A percentile compares a stretch with the other conserved stretches of the same genome.
Evolutionary conservation across 1,284 basidiomycete species (phyloP).

Genomic region (Ustanciosporium gigantosporum): DNA sequence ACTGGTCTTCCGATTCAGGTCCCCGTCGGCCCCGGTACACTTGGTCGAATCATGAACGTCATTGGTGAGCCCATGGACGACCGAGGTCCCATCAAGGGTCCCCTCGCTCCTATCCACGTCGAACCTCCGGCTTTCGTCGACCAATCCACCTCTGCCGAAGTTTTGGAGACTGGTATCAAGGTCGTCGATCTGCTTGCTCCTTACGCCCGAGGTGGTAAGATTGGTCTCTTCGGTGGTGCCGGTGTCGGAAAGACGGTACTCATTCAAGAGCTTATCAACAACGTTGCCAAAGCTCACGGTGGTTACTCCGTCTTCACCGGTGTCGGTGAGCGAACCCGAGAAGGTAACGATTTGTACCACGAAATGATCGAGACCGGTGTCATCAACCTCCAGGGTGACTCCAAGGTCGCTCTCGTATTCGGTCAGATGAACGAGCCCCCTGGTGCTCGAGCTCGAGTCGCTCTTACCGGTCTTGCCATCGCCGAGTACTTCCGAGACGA

Average conservation of each 20-base stretch:
- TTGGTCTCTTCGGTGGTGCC: slow-evolving; percentile 99
- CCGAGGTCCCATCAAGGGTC: slow-evolving; percentile 94
- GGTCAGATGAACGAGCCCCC: slow-evolving; percentile 99
- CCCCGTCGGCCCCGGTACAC: slow-evolving; percentile 87
- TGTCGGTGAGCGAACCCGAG: slow-evolving; percentile 99
- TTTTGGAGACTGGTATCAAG: slow-evolving; percentile 99
- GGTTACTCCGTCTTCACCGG: slow-evolving; percentile 99
- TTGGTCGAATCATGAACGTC: slow-evolving; percentile 99
- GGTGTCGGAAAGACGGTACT: slow-evolving; percentile 99
- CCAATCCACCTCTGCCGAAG: slow-evolving; percentile 96
- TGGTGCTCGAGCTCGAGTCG: slow-evolving; percentile 99
- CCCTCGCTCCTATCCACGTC: slow-evolving; percentile 88
- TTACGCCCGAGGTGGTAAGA: slow-evolving; percentile 99
- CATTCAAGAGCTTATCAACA: slow-evolving; percentile 99
- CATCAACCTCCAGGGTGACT: slow-evolving; percentile 93
- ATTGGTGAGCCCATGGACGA: slow-evolving; percentile 99
- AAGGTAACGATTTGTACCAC: slow-evolving; percentile 99
- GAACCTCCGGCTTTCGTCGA: slow-evolving; percentile 96
- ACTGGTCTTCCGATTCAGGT: slow-evolving; percentile 94
- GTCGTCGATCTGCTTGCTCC: slow-evolving; percentile 98
- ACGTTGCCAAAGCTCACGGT: slow-evolving; percentile 99
- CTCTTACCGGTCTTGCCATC: slow-evolving; percentile 96
- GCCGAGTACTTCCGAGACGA: slow-evolving; percentile 99
- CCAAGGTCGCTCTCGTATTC: slow-evolving; percentile 99
- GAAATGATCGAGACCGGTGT: slow-evolving; percentile 99